A percentile compares a stretch with the other conserved stretches of the same genome.
Conservation (phyloP, 306 rosid genomes). For the Erythrophleum fordii region DNA sequence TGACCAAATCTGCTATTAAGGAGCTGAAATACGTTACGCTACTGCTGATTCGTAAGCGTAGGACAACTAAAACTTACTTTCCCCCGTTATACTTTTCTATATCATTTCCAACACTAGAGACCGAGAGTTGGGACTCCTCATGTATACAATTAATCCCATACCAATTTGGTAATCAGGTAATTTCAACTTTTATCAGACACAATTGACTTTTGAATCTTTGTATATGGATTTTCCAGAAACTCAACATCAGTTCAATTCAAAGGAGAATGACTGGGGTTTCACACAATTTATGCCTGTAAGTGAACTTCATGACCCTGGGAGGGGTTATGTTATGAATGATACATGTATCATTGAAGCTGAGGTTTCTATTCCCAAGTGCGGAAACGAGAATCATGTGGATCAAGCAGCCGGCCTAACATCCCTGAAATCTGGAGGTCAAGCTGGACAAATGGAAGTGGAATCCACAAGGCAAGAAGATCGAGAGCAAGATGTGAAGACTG, state of each 20-base stretch:
- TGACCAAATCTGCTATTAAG: background rate
- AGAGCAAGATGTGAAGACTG: background rate
- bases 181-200: background rate
- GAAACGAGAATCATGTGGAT: background rate
- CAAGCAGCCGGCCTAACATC: background rate
- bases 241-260: conserved; percentile 52
- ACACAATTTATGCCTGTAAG: conserved; percentile 52
- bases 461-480: background rate
- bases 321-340: conserved; percentile 60
- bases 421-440: background rate
- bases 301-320: conserved; percentile 48
- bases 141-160: background rate
- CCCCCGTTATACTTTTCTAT: background rate
- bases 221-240: conserved; percentile 52
- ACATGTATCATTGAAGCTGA: conserved; percentile 62
- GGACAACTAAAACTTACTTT: background rate
- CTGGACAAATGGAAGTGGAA: conserved; percentile 20
- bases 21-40: background rate
- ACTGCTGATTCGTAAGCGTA: background rate
- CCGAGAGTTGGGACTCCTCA: background rate
- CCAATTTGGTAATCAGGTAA: background rate
- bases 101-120: background rate
- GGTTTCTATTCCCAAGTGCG: conserved; percentile 42
- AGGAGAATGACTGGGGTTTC: conserved; percentile 62
- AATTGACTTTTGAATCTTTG: conserved; percentile 11